Conservation (phyloP, 139 green algal genomes). For the Picochlorum sp. region DNA sequence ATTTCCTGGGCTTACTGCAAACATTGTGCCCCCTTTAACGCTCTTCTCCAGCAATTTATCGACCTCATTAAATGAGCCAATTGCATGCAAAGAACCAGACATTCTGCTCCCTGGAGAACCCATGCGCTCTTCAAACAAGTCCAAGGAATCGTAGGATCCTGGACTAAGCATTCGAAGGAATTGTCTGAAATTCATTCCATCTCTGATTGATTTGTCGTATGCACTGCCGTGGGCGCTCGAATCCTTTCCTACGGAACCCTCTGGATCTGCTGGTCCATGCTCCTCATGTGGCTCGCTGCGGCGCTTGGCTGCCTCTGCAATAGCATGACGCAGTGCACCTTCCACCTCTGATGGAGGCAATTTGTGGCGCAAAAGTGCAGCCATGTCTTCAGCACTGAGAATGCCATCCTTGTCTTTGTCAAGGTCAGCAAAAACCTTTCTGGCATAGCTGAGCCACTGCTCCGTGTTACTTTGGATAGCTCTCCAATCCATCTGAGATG, state of each 20-base stretch:
- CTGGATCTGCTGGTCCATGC: not conserved
- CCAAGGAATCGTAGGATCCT: constrained; percentile 32
- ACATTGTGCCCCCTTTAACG: constrained; percentile 4
- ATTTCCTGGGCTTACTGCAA: not conserved
- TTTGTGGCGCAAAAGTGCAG: constrained; percentile 45
- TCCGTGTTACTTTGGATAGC: constrained; percentile 36
- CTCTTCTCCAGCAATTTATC: constrained; percentile 7
- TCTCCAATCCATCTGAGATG: constrained; percentile 40
- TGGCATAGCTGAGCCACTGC: constrained; percentile 52
- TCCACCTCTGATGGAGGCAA: constrained; percentile 67
- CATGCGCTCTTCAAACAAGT: constrained; percentile 39
- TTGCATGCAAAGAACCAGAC: not conserved
- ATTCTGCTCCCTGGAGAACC: constrained; percentile 4
- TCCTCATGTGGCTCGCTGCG: constrained; percentile 3
- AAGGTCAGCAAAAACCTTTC: constrained; percentile 49
- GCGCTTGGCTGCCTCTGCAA: constrained; percentile 47
- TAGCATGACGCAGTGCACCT: constrained; percentile 58
- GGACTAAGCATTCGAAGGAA: constrained; percentile 40
- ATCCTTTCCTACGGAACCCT: not conserved
- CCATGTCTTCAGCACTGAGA: constrained; percentile 30
- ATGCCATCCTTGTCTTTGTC: constrained; percentile 30
- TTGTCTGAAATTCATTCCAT: constrained; percentile 34
- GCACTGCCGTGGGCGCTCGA: constrained; percentile 9
- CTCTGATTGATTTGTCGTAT: constrained; percentile 23
- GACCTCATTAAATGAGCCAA: constrained; percentile 5